Percentiles rank a stretch among this genome's conserved stretches.
phyloP scores from a whole-genome alignment of 1,139 yeast genomes.

The Debaryomyces sp. region DNA sequence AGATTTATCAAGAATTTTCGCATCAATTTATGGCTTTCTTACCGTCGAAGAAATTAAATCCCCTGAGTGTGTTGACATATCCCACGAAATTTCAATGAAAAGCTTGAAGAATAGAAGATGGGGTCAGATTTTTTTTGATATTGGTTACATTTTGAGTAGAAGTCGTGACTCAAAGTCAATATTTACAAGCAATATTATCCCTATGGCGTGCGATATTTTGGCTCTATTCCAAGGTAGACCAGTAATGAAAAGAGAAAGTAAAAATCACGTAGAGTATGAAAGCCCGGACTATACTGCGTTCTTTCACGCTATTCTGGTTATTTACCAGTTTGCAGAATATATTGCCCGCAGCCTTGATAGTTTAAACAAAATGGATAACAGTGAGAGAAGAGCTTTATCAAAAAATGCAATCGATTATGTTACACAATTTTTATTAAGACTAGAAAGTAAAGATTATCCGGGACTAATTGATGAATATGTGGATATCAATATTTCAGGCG shows the following conservation, averaged over 20 bases:
- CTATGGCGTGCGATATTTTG: slow-evolving; percentile 64
- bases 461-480: slow-evolving; percentile 30
- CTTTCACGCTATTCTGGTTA: slow-evolving; percentile 74
- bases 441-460: slow-evolving; percentile 34
- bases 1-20: slow-evolving; percentile 66
- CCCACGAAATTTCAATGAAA: slow-evolving; percentile 44
- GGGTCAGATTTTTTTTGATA: slow-evolving; percentile 84
- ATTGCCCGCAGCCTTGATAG: slow-evolving; percentile 53
- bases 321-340: slow-evolving; percentile 63
- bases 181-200: slow-evolving; percentile 36
- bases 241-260: slow-evolving; percentile 72
- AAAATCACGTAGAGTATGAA: slow-evolving; percentile 88
- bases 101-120: slow-evolving; percentile 77
- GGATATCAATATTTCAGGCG: slow-evolving; percentile 27
- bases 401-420: slow-evolving; percentile 37
- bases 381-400: slow-evolving; percentile 23
- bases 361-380: slow-evolving; percentile 21
- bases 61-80: slow-evolving; percentile 46
- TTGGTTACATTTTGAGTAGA: slow-evolving; percentile 75
- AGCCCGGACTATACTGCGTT: slow-evolving; percentile 82
- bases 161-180: slow-evolving; percentile 55
- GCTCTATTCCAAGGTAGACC: slow-evolving; percentile 81
- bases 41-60: slow-evolving; percentile 57
- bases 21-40: slow-evolving; percentile 66
- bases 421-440: slow-evolving; percentile 27